Percentiles rank a stretch among this genome's conserved stretches.
These are phyloP conservation scores for Scleroderma bovista DNA, from an alignment of 768 basidiomycete species.

Conservation along the genomic window DNA sequence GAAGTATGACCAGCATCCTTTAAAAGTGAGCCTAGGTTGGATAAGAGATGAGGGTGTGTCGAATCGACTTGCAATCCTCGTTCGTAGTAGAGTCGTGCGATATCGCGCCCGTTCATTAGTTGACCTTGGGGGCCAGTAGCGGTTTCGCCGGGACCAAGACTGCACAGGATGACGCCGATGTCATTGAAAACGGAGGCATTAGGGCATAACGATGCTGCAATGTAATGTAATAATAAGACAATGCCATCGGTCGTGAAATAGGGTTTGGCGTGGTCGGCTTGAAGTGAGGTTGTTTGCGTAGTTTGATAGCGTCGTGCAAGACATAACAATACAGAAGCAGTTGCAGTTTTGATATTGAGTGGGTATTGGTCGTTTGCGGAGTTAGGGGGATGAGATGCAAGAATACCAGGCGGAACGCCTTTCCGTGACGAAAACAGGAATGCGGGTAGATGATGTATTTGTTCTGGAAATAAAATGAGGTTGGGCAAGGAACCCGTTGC, in stretches of 20 bases:
- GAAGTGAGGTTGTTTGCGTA: slow-evolving; percentile 17
- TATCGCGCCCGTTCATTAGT: slow-evolving; percentile 24
- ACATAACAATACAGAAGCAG: slow-evolving; percentile 38
- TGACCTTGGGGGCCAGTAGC: slow-evolving; percentile 15
- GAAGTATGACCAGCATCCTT: slow-evolving; percentile 42
- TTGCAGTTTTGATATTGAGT: slow-evolving; percentile 26
- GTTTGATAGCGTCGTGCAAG: slow-evolving; percentile 42
- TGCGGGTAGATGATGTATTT: slow-evolving; percentile 29
- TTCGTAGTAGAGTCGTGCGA: slow-evolving; percentile 42
- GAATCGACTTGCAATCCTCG: slow-evolving; percentile 40
- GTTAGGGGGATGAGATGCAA: slow-evolving; percentile 16
- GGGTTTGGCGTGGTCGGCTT: slow-evolving; percentile 21
- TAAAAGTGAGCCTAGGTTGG: slow-evolving; percentile 45
- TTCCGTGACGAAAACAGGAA: slow-evolving; percentile 33
- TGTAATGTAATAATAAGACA: slow-evolving; percentile 42
- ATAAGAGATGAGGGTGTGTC: slow-evolving; percentile 44
- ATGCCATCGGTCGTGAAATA: slow-evolving; percentile 33
- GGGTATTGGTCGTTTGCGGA: slow-evolving; percentile 22
- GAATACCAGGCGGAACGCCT: slow-evolving; percentile 31
- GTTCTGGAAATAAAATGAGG: slow-evolving; percentile 38
- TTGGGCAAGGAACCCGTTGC: slow-evolving; percentile 37
- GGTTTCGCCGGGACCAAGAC: slow-evolving; percentile 21
- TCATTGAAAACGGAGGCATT: slow-evolving; percentile 45
- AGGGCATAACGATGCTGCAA: slow-evolving; percentile 40
- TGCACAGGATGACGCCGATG: slow-evolving; percentile 43